These are phyloP conservation scores for Plasmodium inui DNA, from an alignment of 169 alveolate species.

Conservation along the genomic window DNA sequence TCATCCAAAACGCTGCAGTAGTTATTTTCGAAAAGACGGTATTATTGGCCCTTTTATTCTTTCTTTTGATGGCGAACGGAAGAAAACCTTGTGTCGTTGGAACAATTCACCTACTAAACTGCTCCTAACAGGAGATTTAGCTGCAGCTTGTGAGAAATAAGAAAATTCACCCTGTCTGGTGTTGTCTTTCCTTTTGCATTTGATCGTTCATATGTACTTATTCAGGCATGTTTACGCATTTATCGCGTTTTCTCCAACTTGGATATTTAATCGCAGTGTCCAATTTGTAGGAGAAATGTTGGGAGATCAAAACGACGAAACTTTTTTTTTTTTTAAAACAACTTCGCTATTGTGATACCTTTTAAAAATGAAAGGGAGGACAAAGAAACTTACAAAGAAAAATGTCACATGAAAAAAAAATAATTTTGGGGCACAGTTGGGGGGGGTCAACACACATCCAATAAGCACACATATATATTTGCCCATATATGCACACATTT, in stretches of 20 bases:
- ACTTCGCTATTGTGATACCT: neutral
- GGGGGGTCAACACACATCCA: neutral
- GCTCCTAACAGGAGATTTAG: neutral
- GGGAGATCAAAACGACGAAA: neutral
- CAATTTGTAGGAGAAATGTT: neutral
- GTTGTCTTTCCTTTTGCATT: neutral
- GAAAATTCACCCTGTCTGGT: neutral
- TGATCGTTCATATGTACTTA: neutral
- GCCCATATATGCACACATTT: neutral
- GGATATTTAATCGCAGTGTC: neutral
- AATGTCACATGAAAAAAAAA: neutral
- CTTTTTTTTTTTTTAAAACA: neutral
- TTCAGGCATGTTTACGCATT: neutral
- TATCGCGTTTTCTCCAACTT: neutral
- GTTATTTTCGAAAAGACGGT: neutral
- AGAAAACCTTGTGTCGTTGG: neutral
- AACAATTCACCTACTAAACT: neutral
- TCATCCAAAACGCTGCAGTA: neutral
- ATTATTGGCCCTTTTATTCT: neutral
- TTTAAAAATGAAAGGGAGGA: slow-evolving; percentile 3
- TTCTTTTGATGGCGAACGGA: neutral
- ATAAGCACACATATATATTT: neutral
- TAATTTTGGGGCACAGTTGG: neutral
- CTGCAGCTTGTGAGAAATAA: neutral
- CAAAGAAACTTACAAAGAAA: slow-evolving; percentile 11